These are phyloP conservation scores for Larix kaempferi DNA, from an alignment of 75 land plant genomes.

Conservation along the genomic window DNA sequence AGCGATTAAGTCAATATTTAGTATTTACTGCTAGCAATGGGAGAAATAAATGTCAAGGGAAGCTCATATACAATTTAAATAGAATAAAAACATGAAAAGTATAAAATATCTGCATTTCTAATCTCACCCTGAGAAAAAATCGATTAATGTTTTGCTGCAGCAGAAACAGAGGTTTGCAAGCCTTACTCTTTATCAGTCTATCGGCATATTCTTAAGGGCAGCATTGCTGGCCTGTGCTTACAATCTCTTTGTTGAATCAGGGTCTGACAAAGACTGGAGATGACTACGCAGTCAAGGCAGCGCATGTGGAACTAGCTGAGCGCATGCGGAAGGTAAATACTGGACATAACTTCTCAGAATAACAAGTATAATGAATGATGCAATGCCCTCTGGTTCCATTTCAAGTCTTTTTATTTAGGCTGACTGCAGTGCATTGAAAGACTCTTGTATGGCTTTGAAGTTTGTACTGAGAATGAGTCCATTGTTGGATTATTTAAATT, in stretches of 20 bases:
- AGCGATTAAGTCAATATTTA: no score
- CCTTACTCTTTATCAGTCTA: neutral
- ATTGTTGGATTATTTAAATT: neutral
- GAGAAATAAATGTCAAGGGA: neutral
- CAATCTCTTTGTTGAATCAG: slow-evolving; percentile 26
- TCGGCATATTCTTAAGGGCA: neutral
- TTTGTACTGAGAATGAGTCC: neutral
- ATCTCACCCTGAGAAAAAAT: neutral
- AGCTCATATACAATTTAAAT: neutral
- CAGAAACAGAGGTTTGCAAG: neutral
- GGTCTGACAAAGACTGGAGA: slow-evolving; percentile 96
- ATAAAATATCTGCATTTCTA: neutral
- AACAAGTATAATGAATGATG: neutral
- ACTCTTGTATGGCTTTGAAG: neutral
- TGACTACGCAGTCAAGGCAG: slow-evolving; percentile 94
- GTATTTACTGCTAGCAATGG: no score
- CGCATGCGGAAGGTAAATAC: slow-evolving; percentile 90
- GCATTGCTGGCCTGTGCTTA: neutral
- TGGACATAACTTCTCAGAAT: neutral
- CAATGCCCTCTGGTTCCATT: neutral
- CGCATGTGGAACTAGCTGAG: slow-evolving; percentile 99
- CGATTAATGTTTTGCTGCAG: neutral
- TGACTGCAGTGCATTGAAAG: neutral
- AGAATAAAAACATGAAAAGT: neutral
- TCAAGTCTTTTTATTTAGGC: neutral